Percentiles rank a stretch among this genome's conserved stretches.
phyloP scores from a whole-genome alignment of 345 rosid species.

The Eucalyptus brandiana region DNA sequence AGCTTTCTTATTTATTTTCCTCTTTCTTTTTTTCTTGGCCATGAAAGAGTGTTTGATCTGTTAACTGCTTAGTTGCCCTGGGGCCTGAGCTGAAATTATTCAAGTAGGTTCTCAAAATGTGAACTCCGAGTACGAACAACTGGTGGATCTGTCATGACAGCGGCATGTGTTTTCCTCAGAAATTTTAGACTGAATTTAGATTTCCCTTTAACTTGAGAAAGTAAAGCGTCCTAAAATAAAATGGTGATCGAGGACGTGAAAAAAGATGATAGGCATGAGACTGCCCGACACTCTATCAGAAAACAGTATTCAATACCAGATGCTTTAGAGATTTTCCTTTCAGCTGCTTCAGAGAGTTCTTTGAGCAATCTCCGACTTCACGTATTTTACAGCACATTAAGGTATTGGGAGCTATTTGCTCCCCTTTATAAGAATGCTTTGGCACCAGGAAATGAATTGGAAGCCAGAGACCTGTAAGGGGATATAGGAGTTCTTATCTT shows the following conservation, averaged over 20 bases:
- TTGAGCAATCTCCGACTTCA: background rate
- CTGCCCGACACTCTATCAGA: background rate
- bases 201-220: background rate
- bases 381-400: background rate
- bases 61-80: background rate
- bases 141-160: background rate
- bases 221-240: background rate
- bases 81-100: background rate
- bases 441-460: background rate
- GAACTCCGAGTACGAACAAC: background rate
- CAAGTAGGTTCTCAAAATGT: background rate
- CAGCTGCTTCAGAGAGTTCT: background rate
- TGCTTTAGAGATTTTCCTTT: background rate
- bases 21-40: background rate
- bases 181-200: background rate
- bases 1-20: background rate
- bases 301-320: background rate
- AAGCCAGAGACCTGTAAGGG: background rate
- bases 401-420: background rate
- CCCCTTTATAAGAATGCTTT: background rate
- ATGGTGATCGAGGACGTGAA: background rate
- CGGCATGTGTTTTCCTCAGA: background rate
- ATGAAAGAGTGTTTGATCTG: background rate
- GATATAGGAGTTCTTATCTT: background rate
- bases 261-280: background rate